A percentile compares a stretch with the other conserved stretches of the same genome.
These are phyloP conservation scores for Niebla homalea DNA, from an alignment of 495 filamentous ascomycete genomes.

Conservation along the genomic window DNA sequence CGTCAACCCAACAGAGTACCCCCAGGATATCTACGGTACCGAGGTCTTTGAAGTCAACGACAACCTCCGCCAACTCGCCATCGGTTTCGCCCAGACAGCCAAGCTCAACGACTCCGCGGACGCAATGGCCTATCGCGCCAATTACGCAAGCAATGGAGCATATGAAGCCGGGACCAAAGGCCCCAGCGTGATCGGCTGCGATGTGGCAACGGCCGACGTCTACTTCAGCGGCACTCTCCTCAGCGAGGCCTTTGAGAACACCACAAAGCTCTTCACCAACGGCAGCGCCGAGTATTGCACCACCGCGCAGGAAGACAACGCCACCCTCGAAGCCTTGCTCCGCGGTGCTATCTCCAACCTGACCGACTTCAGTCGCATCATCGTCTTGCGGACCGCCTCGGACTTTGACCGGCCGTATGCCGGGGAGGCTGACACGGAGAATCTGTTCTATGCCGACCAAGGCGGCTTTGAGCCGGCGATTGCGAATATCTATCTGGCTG, in stretches of 20 bases:
- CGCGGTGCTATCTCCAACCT: constrained; percentile 40
- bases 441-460: constrained; percentile 45
- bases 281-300: constrained; percentile 56
- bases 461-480: constrained; percentile 46
- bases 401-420: constrained; percentile 61
- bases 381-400: constrained; percentile 60
- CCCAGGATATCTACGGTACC: constrained; percentile 53
- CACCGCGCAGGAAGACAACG: constrained; percentile 65
- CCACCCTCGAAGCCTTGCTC: constrained; percentile 52
- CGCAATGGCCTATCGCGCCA: constrained; percentile 44
- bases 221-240: constrained; percentile 55
- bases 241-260: constrained; percentile 50
- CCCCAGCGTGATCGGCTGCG: constrained; percentile 51
- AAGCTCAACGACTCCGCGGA: constrained; percentile 40
- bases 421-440: constrained; percentile 36
- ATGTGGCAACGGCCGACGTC: constrained; percentile 56
- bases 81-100: constrained; percentile 39
- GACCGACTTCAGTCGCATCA: constrained; percentile 54
- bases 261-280: constrained; percentile 51
- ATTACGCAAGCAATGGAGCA: constrained; percentile 33
- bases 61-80: constrained; percentile 42
- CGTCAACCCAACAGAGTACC: constrained; percentile 42
- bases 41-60: constrained; percentile 66
- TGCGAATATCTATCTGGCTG: constrained; percentile 54
- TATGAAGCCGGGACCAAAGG: constrained; percentile 39